A percentile compares a stretch with the other conserved stretches of the same genome.
These are phyloP conservation scores for Piper longum DNA, from an alignment of 164 flowering plant genomes.

Conservation along the genomic window DNA sequence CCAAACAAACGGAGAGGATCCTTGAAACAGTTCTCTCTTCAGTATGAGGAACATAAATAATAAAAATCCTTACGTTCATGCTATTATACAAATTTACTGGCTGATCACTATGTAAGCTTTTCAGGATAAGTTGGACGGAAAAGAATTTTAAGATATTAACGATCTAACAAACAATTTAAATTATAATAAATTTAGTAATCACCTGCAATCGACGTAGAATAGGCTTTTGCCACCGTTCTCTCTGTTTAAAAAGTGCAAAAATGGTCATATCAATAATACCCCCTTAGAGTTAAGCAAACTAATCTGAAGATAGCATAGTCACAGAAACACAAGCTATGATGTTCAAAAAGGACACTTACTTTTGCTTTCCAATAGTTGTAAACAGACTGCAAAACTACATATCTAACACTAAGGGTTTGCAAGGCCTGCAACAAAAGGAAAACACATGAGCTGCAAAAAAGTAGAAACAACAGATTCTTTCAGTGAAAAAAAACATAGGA, in stretches of 20 bases:
- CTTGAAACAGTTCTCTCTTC: no score
- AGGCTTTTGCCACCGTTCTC: conserved; percentile 96
- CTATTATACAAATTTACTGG: no score
- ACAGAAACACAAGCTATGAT: background rate
- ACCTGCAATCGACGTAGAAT: conserved; percentile 91
- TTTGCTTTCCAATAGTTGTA: conserved; percentile 83
- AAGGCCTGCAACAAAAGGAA: conserved; percentile 38
- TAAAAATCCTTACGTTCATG: no score
- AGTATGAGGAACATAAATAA: no score
- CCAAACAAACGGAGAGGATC: background rate
- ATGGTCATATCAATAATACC: background rate
- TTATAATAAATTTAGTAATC: conserved; percentile 6
- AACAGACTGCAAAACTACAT: conserved; percentile 54
- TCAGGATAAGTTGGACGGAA: no score
- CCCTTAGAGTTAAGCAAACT: background rate
- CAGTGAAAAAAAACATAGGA: background rate
- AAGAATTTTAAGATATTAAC: no score
- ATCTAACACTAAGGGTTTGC: conserved; percentile 46
- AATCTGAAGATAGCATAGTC: background rate
- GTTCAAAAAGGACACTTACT: conserved; percentile 24
- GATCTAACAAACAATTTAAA: background rate
- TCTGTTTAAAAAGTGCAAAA: conserved; percentile 28
- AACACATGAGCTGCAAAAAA: background rate
- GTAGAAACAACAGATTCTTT: background rate
- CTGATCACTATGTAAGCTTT: no score